Conservation (phyloP, 768 basidiomycete species). For the Lentinula guzmanii region DNA sequence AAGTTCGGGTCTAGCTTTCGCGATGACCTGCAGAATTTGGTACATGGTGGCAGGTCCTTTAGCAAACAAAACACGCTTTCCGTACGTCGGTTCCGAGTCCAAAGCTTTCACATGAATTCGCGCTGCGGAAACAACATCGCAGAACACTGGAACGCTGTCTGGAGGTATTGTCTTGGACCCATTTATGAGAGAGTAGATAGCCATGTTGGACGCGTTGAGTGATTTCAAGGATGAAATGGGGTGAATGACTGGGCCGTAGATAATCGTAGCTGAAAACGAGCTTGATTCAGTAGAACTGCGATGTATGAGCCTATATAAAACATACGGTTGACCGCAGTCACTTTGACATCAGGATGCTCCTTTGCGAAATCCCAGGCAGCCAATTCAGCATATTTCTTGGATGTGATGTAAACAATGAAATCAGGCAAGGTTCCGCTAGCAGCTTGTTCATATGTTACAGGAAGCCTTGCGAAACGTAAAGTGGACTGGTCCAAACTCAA, state of each 20-base stretch:
- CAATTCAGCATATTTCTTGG: slow-evolving; percentile 21
- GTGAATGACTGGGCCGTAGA: slow-evolving; percentile 6
- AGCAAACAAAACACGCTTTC: slow-evolving; percentile 9
- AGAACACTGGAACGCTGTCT: slow-evolving; percentile 1
- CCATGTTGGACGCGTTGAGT: background rate
- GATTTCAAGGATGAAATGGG: background rate
- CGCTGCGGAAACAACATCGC: slow-evolving; percentile 10
- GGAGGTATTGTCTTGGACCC: background rate
- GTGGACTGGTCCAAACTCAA: background rate
- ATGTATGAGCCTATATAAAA: background rate
- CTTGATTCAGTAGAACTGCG: background rate
- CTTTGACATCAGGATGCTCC: slow-evolving; percentile 17
- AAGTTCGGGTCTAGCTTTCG: slow-evolving; percentile 1
- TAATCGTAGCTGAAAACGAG: background rate
- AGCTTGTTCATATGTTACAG: slow-evolving; percentile 13
- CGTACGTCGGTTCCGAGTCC: slow-evolving; percentile 3
- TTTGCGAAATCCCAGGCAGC: slow-evolving; percentile 21
- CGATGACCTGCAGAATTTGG: slow-evolving; percentile 1
- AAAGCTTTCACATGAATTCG: slow-evolving; percentile 9
- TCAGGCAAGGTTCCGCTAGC: slow-evolving; percentile 6
- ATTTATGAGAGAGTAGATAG: background rate
- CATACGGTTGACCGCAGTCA: slow-evolving; percentile 15
- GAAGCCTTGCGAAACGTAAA: slow-evolving; percentile 8
- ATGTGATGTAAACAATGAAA: slow-evolving; percentile 14
- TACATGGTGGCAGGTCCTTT: background rate